Base-by-base conservation (phyloP, 306 rosid species). In the Lupinus albus region DNA sequence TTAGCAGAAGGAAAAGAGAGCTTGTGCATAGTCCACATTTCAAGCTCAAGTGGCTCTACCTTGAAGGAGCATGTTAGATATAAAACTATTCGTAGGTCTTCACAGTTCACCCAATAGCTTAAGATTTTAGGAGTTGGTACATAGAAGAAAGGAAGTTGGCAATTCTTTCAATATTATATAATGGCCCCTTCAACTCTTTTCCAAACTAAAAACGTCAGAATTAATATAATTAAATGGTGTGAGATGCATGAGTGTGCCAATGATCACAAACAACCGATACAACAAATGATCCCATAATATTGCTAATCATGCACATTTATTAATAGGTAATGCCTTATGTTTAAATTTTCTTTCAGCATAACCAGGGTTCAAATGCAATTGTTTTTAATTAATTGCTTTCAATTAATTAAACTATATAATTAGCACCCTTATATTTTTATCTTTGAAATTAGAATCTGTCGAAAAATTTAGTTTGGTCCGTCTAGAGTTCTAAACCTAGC, bases 321-420 rank as follows among this genome's bases (percentile, higher is more conserved):
- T 33, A 18, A 48, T 35, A 46, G 53, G 35, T 46, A 14, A 70
- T 61, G 45, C 11, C 30, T 30, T 4, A 32, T 67, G 60, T 68
- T 51, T 41, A 41, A 60, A 69, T 8, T 36, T 70, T 59, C 63
- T 48, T 17, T 64, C 57, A 11, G 58, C 49, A 71, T 56, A 64
- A 42, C 16, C 51, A 52, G 44, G 47, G 64, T 57, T 21, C 47
- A 25, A 70, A 25, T 25, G 30, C 4, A 25, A 25, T 25, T 25
- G 30, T 25, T 25, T 25, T 25, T 25, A 25, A 25, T 25, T 25
- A 25, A 25, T 25, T 25, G 30, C 30, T 59, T 52, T 41, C 15
- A 44, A 10, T 52, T 42, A 59, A 51, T 20, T 20, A 21, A n/a
- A 47, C 41, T 33, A 51, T 5, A 59, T 51, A 47, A 33, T 42